Evolutionary conservation across 2,329 filamentous ascomycete species (phyloP).

Genomic region (Colletotrichum sp.): DNA sequence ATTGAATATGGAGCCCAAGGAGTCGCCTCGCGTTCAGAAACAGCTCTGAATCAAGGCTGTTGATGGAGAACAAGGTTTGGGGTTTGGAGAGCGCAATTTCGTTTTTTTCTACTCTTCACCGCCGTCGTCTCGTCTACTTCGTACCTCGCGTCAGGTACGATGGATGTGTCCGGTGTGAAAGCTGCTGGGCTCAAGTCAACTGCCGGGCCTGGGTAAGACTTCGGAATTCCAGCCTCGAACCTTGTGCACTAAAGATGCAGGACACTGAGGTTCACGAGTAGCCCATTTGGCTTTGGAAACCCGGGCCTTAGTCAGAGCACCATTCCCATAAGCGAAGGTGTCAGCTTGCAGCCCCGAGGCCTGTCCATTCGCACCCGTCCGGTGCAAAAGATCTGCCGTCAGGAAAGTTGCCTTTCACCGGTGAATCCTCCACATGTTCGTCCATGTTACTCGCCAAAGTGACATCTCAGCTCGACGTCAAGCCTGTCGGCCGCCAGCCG

Average conservation of each 20-base stretch:
- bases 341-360: neutral
- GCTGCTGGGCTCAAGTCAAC: neutral
- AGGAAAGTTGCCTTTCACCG: neutral
- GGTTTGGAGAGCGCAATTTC: neutral
- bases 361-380: neutral
- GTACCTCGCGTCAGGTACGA: neutral
- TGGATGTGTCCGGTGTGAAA: neutral
- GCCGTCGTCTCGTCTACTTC: neutral
- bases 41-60: neutral
- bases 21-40: neutral
- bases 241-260: neutral
- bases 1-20: neutral
- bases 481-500: neutral
- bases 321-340: neutral
- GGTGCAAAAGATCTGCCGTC: neutral
- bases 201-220: neutral
- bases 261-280: neutral
- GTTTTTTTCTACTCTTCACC: neutral
- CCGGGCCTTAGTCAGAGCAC: neutral
- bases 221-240: neutral
- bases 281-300: neutral
- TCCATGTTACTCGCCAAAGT: neutral
- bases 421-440: neutral
- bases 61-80: neutral
- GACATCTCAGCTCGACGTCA: neutral